Percentiles rank a stretch among this genome's conserved stretches.
These are phyloP conservation scores for Neocucurbitaria cava DNA, from an alignment of 2,329 filamentous ascomycete genomes.

Conservation along the genomic window DNA sequence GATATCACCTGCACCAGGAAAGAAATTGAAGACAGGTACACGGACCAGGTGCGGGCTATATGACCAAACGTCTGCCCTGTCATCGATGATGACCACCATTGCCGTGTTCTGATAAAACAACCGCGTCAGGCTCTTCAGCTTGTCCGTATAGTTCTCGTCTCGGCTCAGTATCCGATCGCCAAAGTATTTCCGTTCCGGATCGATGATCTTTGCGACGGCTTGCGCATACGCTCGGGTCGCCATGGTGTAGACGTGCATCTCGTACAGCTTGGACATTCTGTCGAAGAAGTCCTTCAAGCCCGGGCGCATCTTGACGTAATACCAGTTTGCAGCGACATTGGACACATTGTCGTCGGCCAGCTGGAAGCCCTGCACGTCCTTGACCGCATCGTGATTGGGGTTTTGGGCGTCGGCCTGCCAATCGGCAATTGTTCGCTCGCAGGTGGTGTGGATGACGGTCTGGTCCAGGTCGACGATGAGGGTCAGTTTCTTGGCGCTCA, in stretches of 20 bases:
- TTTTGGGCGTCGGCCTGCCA: slow-evolving; percentile 91
- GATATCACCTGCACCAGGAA: slow-evolving; percentile 97
- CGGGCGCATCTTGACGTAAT: slow-evolving; percentile 97
- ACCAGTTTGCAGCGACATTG: slow-evolving; percentile 64
- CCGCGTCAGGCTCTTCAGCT: slow-evolving; percentile 85
- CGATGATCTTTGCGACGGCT: slow-evolving; percentile 89
- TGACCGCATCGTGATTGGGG: slow-evolving; percentile 89
- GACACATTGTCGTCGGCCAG: slow-evolving; percentile 73
- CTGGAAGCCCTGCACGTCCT: slow-evolving; percentile 87
- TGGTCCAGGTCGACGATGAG: slow-evolving; percentile 97
- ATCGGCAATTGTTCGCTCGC: slow-evolving; percentile 93
- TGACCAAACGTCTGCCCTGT: slow-evolving; percentile 94
- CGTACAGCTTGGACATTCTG: slow-evolving; percentile 79
- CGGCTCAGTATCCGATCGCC: slow-evolving; percentile 94
- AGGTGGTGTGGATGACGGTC: slow-evolving; percentile 97
- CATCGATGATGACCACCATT: slow-evolving; percentile 99
- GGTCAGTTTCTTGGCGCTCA: slow-evolving; percentile 83
- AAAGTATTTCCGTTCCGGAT: slow-evolving; percentile 87
- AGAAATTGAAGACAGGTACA: slow-evolving; percentile 95
- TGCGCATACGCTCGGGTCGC: slow-evolving; percentile 95
- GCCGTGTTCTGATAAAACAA: slow-evolving; percentile 96
- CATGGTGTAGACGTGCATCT: slow-evolving; percentile 99
- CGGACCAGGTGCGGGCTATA: slow-evolving; percentile 95
- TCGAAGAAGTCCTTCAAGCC: slow-evolving; percentile 82
- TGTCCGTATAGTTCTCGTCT: slow-evolving; percentile 94